Percentiles rank a stretch among this genome's conserved stretches.
Evolutionary conservation across 345 rosid genomes (phyloP).

Genomic region (Microthlaspi erraticum): DNA sequence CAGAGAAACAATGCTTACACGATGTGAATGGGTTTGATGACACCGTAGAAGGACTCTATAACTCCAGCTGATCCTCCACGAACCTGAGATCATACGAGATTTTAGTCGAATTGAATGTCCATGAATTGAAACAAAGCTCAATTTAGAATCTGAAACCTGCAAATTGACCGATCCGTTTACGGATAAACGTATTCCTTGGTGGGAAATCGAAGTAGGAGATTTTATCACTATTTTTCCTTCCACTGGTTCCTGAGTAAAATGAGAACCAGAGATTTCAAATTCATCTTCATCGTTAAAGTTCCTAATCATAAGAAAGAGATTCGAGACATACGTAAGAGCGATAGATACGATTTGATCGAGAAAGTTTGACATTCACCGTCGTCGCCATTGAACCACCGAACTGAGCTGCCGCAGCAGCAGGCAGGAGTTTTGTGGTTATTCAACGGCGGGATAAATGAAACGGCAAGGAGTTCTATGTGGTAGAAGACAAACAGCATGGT

Average conservation of each 20-base stretch:
- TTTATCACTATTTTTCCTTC: slow-evolving; percentile 73
- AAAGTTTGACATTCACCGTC: slow-evolving; percentile 60
- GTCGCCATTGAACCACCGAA: slow-evolving; percentile 41
- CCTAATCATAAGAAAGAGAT: not conserved
- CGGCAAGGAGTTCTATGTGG: slow-evolving; percentile 29
- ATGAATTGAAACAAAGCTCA: slow-evolving; percentile 10
- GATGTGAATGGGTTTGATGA: slow-evolving; percentile 71
- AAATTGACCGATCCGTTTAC: slow-evolving; percentile 73
- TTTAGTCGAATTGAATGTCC: not conserved
- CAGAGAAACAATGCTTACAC: slow-evolving; percentile 50
- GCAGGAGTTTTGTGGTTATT: not conserved
- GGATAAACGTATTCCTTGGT: slow-evolving; percentile 71
- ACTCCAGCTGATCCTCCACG: slow-evolving; percentile 95
- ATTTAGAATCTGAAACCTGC: slow-evolving; percentile 55
- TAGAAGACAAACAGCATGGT: slow-evolving; percentile 4
- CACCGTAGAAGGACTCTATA: slow-evolving; percentile 80
- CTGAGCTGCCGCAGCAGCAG: slow-evolving; percentile 3
- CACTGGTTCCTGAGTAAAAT: slow-evolving; percentile 60
- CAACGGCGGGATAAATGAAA: slow-evolving; percentile 18
- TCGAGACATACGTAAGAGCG: slow-evolving; percentile 60
- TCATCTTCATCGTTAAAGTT: not conserved
- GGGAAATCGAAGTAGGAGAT: slow-evolving; percentile 73
- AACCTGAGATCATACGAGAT: slow-evolving; percentile 50
- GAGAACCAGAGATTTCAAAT: not conserved
- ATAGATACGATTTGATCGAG: slow-evolving; percentile 69